Evolutionary conservation across 176 grass and related monocot genomes (phyloP).

Genomic region (Ampelocalamus luodianensis): DNA sequence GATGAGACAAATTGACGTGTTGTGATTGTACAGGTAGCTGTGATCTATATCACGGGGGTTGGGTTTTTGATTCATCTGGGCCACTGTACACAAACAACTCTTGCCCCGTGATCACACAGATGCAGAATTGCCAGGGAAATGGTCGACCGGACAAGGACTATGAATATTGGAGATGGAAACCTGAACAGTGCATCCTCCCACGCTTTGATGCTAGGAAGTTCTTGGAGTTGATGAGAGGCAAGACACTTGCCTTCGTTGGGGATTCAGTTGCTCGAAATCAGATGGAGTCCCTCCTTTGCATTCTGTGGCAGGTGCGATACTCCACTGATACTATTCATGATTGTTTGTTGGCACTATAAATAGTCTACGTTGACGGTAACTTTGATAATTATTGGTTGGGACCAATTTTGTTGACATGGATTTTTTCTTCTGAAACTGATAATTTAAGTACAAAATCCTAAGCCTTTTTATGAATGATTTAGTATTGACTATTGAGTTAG

Average conservation of each 20-base stretch:
- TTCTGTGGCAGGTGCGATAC: conserved; percentile 82
- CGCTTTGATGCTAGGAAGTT: conserved; percentile 81
- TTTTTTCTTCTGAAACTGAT: background rate
- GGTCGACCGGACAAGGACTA: conserved; percentile 87
- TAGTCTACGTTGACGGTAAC: background rate
- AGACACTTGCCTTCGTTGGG: conserved; percentile 89
- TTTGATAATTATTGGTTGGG: background rate
- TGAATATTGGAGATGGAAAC: conserved; percentile 94
- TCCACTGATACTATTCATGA: background rate
- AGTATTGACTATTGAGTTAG: background rate
- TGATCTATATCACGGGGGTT: conserved; percentile 78
- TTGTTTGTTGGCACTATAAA: background rate
- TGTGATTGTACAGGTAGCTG: conserved; percentile 57
- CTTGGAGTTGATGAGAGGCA: conserved; percentile 88
- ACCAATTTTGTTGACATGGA: conserved; percentile 2
- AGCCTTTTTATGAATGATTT: conserved; percentile 27
- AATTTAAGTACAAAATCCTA: background rate
- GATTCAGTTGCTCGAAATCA: conserved; percentile 96
- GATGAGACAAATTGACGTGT: background rate
- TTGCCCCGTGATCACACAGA: conserved; percentile 88
- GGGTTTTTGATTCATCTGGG: conserved; percentile 70
- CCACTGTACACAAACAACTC: conserved; percentile 88
- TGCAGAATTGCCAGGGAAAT: conserved; percentile 94
- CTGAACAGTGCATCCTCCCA: conserved; percentile 68
- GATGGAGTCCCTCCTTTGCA: conserved; percentile 94